Percentiles rank a stretch among this genome's conserved stretches.
Conservation (phyloP, 345 rosid species). For the Pelargonium nanum region DNA sequence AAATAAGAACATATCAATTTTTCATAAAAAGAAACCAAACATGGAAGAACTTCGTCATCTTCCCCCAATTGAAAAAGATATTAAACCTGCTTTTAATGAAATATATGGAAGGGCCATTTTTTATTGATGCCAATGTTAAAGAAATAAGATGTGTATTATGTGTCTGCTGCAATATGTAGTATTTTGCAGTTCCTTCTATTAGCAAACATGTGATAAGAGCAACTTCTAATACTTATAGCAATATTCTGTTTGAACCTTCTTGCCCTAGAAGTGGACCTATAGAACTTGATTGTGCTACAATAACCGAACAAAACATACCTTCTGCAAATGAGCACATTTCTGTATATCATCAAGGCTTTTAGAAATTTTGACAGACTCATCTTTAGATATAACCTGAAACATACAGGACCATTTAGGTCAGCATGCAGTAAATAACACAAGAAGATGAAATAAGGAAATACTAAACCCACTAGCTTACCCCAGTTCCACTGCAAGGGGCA, state of each 20-base stretch:
- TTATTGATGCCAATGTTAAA: neutral
- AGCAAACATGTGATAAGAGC: neutral
- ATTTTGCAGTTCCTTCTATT: neutral
- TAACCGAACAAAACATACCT: constrained; percentile 33
- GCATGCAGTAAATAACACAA: neutral
- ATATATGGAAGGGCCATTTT: neutral
- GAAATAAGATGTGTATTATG: neutral
- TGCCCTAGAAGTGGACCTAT: neutral
- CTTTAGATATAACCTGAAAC: constrained; percentile 61
- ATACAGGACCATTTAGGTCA: constrained; percentile 12
- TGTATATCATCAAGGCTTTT: constrained; percentile 75
- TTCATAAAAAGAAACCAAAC: neutral
- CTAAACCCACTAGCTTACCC: constrained; percentile 44
- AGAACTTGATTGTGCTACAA: neutral
- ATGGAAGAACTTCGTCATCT: neutral
- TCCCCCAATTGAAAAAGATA: neutral
- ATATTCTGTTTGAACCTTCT: neutral
- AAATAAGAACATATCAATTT: neutral
- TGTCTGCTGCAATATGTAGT: neutral
- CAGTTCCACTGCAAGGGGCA: constrained; percentile 99
- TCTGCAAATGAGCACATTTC: constrained; percentile 70
- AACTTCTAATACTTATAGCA: neutral
- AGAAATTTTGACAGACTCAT: constrained; percentile 84
- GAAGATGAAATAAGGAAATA: neutral
- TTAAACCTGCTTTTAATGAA: neutral